Evolutionary conservation across 176 grass and related monocot genomes (phyloP).

Genomic region (Hyparrhenia diplandra): DNA sequence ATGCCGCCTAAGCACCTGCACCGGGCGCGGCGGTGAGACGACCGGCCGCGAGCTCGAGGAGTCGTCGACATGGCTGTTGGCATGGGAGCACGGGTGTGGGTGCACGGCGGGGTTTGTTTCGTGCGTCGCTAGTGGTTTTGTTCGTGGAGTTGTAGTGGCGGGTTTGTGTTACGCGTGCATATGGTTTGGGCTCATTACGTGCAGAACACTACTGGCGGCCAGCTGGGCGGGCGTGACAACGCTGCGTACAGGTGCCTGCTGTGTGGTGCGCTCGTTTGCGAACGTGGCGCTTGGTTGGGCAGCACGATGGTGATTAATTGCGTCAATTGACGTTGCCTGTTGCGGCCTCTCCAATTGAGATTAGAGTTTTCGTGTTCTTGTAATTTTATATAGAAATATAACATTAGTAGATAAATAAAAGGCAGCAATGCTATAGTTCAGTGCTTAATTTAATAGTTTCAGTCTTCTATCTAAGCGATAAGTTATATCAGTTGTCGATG

Average conservation of each 20-base stretch:
- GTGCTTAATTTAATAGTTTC: no score
- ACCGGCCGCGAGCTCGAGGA: slow-evolving; percentile 43
- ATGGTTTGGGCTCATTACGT: neutral
- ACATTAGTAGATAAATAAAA: no score
- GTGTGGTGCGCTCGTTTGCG: slow-evolving; percentile 37
- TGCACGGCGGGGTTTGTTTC: neutral
- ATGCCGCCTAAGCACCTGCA: slow-evolving; percentile 16
- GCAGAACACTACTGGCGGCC: slow-evolving; percentile 25
- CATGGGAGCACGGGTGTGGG: neutral
- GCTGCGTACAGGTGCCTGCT: neutral
- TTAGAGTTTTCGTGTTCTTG: neutral
- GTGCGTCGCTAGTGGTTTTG: neutral
- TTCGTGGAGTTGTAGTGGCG: slow-evolving; percentile 7
- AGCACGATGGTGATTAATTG: slow-evolving; percentile 29
- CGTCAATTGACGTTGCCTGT: neutral
- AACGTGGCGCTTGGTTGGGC: slow-evolving; percentile 20
- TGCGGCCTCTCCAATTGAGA: neutral
- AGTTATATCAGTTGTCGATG: no score
- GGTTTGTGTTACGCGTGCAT: neutral
- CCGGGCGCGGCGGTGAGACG: slow-evolving; percentile 23
- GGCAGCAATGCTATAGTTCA: no score
- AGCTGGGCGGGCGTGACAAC: neutral
- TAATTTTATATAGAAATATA: neutral
- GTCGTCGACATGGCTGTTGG: slow-evolving; percentile 37
- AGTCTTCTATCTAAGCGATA: no score